Base-by-base conservation (phyloP, 148 eudicot genomes). In the Pouteria glomerata region DNA sequence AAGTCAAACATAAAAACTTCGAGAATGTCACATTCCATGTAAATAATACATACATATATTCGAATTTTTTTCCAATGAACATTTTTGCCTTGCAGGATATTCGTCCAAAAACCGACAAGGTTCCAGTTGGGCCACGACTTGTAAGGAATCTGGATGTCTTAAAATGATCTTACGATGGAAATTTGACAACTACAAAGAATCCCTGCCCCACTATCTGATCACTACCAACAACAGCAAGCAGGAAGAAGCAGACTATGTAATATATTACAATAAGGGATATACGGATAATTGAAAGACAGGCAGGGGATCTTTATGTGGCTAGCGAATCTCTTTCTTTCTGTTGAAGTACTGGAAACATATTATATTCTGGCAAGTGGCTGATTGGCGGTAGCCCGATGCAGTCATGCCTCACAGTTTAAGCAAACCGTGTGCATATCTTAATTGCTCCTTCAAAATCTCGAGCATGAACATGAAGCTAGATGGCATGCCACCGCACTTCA, bases 141-240 rank as follows among this genome's bases (percentile, higher is more conserved):
- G 74, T 86, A 69, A 81, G 85, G 77, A 89, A 80, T 78, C 88
- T 88, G 74, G 84, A 87, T 75, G 88, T 89, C 1, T 80, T 93
- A 29, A 90, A 87, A 76, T 94, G 97, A 81, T 77, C 87, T 63
- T 94, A 91, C 68, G 98, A 94, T 82, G 98, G 98, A 34, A 83
- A 67, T 64, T 81, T 93, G 76, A 97, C 92, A 0, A 87, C 80
- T 66, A 90, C 98, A 64, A 86, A 73, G 74, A 91, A 90, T 69
- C 93, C 78, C 27, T 61, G 84, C 44, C n/a, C n/a, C n/a, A 74
- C 81, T 51, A 70, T 35, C 1, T 70, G 39, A 53, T 73, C 41
- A 60, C 37, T 60, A 37, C 26, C 73, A 65, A 51, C 21, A 60
- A 45, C 42, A 45, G 29, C 61, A 50, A 50, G 26, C 35, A 6